Conservation (phyloP, 371 early-diverging fungal species). For the Scutellospora calospora region DNA sequence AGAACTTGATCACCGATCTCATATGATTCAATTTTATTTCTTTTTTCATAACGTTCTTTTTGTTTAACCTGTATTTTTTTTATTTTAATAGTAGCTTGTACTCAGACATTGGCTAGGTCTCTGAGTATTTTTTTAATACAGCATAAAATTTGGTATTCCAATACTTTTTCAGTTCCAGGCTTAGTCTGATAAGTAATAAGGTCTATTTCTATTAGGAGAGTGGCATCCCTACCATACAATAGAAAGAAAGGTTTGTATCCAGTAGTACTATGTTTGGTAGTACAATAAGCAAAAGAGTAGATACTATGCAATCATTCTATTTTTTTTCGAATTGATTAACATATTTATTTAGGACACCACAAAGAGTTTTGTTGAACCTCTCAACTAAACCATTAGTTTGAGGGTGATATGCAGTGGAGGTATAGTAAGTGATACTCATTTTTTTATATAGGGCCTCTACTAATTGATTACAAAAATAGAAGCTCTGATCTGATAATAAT, state of each 20-base stretch:
- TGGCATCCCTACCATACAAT: constrained; percentile 38
- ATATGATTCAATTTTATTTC: not conserved
- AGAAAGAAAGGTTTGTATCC: constrained; percentile 21
- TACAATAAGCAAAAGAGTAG: constrained; percentile 30
- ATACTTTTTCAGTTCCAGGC: not conserved
- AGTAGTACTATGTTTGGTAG: not conserved
- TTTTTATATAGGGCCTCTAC: not conserved
- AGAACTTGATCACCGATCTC: not conserved
- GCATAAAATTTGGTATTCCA: not conserved
- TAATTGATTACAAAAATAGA: constrained; percentile 4
- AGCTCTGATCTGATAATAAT: constrained; percentile 52
- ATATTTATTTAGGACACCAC: not conserved
- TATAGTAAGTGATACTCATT: not conserved
- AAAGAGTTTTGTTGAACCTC: constrained; percentile 46
- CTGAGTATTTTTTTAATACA: not conserved
- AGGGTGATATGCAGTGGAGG: constrained; percentile 36
- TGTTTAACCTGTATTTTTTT: not conserved
- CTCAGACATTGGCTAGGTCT: not conserved
- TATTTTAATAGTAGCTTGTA: not conserved
- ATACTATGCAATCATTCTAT: constrained; percentile 16
- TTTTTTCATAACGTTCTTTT: not conserved
- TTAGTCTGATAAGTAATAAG: constrained; percentile 42
- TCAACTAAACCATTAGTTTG: constrained; percentile 44
- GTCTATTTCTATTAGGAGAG: constrained; percentile 27
- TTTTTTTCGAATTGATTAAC: constrained; percentile 11